Conservation (phyloP, 495 filamentous ascomycete species). For the Aspergillus asperescens region DNA sequence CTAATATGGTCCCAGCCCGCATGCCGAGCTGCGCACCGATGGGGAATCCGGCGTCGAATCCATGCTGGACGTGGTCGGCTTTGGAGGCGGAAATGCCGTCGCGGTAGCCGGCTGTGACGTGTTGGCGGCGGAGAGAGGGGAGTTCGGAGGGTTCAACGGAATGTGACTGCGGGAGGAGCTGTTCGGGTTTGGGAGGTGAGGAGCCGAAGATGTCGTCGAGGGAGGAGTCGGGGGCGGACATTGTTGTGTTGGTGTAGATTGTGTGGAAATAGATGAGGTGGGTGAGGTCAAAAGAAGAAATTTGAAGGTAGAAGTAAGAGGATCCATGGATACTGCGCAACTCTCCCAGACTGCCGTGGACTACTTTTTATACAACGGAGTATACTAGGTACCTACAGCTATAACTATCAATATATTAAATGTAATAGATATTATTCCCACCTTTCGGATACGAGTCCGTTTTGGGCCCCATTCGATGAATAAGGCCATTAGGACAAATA, state of each 20-base stretch:
- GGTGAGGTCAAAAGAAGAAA: too few species aligned
- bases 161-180: background rate
- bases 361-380: too few species aligned
- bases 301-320: too few species aligned
- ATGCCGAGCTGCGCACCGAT: conserved; percentile 75
- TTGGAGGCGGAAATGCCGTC: conserved; percentile 77
- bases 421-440: too few species aligned
- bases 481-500: background rate
- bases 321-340: too few species aligned
- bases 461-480: background rate
- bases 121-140: conserved; percentile 65
- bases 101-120: conserved; percentile 84
- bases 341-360: too few species aligned
- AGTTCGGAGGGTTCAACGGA: conserved; percentile 57
- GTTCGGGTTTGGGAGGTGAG: conserved; percentile 27
- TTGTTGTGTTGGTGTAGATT: background rate
- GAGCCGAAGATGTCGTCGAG: conserved; percentile 48
- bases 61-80: conserved; percentile 61
- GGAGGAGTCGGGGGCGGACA: conserved; percentile 23
- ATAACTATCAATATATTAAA: too few species aligned
- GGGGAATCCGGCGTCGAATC: conserved; percentile 83
- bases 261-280: background rate
- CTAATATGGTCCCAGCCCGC: conserved; percentile 63
- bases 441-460: too few species aligned
- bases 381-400: too few species aligned